phyloP scores from a whole-genome alignment of 1,284 basidiomycete genomes.

The Pseudozyma thailandica region DNA sequence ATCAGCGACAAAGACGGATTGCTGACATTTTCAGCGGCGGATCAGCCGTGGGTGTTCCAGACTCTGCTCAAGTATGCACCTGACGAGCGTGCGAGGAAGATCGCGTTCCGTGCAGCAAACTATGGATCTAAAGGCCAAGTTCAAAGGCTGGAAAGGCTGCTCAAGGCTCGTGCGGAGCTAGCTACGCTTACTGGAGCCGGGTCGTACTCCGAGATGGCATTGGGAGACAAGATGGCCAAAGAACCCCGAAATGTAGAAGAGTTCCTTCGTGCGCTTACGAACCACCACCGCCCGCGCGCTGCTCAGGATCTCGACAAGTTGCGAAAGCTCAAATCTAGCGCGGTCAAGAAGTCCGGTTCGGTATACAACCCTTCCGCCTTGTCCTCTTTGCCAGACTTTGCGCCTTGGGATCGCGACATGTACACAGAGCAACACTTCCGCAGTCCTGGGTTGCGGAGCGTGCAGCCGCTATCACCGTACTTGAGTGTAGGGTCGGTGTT shows the following conservation, averaged over 20 bases:
- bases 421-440: slow-evolving; percentile 59
- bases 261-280: slow-evolving; percentile 57
- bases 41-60: slow-evolving; percentile 82
- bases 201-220: slow-evolving; percentile 62
- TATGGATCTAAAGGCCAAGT: slow-evolving; percentile 54
- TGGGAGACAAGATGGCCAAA: slow-evolving; percentile 66
- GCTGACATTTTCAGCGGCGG: slow-evolving; percentile 41
- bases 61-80: slow-evolving; percentile 88
- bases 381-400: slow-evolving; percentile 16
- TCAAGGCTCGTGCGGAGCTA: slow-evolving; percentile 58
- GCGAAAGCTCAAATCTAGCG: slow-evolving; percentile 41
- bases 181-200: slow-evolving; percentile 61
- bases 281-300: slow-evolving; percentile 57
- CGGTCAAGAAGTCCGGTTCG: slow-evolving; percentile 1
- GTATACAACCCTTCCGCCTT: slow-evolving; percentile 18
- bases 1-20: slow-evolving; percentile 25
- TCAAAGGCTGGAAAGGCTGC: slow-evolving; percentile 56
- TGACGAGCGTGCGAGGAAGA: slow-evolving; percentile 80
- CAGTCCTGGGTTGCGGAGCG: slow-evolving; percentile 27
- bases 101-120: slow-evolving; percentile 74
- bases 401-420: slow-evolving; percentile 65
- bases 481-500: slow-evolving; percentile 65
- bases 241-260: slow-evolving; percentile 56
- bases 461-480: slow-evolving; percentile 61
- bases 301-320: slow-evolving; percentile 52